Evolutionary conservation across 139 green algal genomes (phyloP).

Genomic region (Ulvella scutata): DNA sequence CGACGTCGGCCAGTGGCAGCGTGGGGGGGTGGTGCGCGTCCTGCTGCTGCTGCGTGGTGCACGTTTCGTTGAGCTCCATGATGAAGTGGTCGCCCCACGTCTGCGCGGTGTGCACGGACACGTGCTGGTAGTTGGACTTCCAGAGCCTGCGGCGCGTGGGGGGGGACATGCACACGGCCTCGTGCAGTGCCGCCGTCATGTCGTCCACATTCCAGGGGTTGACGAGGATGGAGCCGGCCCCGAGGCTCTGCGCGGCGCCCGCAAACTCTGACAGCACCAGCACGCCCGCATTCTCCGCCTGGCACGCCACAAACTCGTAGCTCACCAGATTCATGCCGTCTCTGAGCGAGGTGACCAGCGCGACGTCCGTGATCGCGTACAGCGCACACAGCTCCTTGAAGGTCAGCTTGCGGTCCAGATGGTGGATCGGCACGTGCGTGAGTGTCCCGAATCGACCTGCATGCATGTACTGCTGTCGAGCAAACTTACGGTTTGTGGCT

Average conservation of each 20-base stretch:
- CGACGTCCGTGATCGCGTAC: conserved; percentile 79
- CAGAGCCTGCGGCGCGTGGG: background rate
- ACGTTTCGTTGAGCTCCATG: conserved; percentile 92
- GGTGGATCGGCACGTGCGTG: conserved; percentile 94
- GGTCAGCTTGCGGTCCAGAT: conserved; percentile 76
- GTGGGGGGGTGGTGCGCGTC: conserved; percentile 10
- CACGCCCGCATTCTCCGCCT: conserved; percentile 74
- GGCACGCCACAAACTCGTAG: conserved; percentile 87
- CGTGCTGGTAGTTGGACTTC: conserved; percentile 82
- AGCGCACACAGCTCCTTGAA: conserved; percentile 94
- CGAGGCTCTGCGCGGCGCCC: conserved; percentile 66
- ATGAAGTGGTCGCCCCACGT: conserved; percentile 98
- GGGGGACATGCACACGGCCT: background rate
- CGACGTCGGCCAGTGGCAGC: conserved; percentile 33
- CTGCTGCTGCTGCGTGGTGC: background rate
- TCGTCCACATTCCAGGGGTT: conserved; percentile 99
- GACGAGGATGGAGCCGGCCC: conserved; percentile 86
- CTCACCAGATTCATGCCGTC: conserved; percentile 80
- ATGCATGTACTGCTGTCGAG: no score
- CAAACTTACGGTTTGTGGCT: no score
- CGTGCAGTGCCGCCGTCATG: conserved; percentile 27
- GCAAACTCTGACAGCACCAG: conserved; percentile 97
- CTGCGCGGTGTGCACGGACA: conserved; percentile 66
- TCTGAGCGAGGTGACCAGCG: conserved; percentile 61
- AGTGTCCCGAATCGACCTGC: conserved; percentile 75